Conservation (phyloP, 495 filamentous ascomycete species). For the Penicillium pulvis region DNA sequence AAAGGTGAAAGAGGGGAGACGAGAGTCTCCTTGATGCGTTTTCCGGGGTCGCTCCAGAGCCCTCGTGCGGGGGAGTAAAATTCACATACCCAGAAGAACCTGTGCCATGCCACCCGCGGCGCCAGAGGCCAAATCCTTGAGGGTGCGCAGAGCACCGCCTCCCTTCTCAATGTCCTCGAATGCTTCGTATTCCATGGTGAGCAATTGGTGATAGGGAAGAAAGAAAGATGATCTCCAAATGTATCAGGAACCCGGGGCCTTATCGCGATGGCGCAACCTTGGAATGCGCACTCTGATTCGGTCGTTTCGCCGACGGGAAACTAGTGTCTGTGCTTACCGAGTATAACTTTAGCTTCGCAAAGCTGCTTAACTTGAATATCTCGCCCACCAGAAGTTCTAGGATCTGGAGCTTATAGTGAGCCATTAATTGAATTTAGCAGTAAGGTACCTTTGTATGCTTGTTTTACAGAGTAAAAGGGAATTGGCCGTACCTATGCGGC, state of each 20-base stretch:
- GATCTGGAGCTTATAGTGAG: too few relatives aligned
- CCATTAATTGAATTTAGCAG: too few relatives aligned
- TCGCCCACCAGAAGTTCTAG: neutral
- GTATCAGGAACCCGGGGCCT: constrained; percentile 9
- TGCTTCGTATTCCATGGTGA: constrained; percentile 40
- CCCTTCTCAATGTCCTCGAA: constrained; percentile 43
- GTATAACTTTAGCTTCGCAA: neutral
- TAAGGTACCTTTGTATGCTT: too few relatives aligned
- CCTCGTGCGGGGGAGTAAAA: constrained; percentile 6
- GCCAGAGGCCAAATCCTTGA: constrained; percentile 91
- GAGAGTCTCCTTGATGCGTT: neutral
- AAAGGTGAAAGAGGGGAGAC: neutral
- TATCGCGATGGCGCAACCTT: constrained; percentile 23
- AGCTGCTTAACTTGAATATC: neutral
- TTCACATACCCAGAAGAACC: constrained; percentile 81
- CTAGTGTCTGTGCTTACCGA: neutral
- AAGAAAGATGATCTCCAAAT: constrained; percentile 8
- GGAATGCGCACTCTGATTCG: constrained; percentile 33
- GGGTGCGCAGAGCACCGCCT: constrained; percentile 54
- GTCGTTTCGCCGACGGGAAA: constrained; percentile 22
- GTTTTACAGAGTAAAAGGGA: too few relatives aligned
- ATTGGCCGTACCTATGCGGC: neutral
- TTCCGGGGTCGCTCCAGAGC: constrained; percentile 6
- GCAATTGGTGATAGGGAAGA: constrained; percentile 12
- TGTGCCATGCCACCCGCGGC: constrained; percentile 92